Percentiles rank a stretch among this genome's conserved stretches.
phyloP scores from a whole-genome alignment of 2,329 filamentous ascomycete species.

The Xylariomycetidae sp. region DNA sequence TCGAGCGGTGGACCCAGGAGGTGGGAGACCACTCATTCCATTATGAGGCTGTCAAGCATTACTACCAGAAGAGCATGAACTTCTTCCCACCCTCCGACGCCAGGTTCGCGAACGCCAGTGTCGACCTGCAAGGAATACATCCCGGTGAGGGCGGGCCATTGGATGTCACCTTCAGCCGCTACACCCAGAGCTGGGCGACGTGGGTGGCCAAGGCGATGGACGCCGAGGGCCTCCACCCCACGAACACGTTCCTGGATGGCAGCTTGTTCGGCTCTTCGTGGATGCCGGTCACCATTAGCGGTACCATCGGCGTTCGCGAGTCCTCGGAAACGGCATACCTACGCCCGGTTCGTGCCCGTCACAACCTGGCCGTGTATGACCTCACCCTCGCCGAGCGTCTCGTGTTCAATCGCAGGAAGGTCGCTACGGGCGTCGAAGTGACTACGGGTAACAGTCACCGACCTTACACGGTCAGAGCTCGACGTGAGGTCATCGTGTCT shows the following conservation, averaged over 20 bases:
- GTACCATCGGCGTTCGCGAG: slow-evolving; percentile 15
- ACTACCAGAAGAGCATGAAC: slow-evolving; percentile 19
- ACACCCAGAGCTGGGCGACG: slow-evolving; percentile 30
- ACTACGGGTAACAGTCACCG: slow-evolving; percentile 10
- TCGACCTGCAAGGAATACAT: slow-evolving; percentile 20
- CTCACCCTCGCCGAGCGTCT: slow-evolving; percentile 38
- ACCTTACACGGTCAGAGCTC: slow-evolving; percentile 21
- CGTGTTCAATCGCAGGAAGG: slow-evolving; percentile 34
- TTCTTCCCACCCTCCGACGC: slow-evolving; percentile 18
- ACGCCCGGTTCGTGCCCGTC: slow-evolving; percentile 1
- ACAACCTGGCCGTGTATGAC: slow-evolving; percentile 8
- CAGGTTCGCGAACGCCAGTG: slow-evolving; percentile 21
- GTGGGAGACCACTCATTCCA: no score
- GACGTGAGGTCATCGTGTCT: slow-evolving; percentile 34
- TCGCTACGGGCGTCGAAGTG: slow-evolving; percentile 23
- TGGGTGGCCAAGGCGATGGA: slow-evolving; percentile 33
- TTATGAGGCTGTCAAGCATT: no score
- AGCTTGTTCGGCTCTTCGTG: slow-evolving; percentile 1
- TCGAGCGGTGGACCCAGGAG: no score
- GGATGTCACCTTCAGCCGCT: slow-evolving; percentile 36
- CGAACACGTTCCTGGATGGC: slow-evolving; percentile 2
- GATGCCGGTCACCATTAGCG: neutral
- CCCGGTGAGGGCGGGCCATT: slow-evolving; percentile 31
- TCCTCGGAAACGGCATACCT: slow-evolving; percentile 25
- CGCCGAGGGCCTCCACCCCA: slow-evolving; percentile 31